Base-by-base conservation (phyloP, 768 basidiomycete genomes). In the Leccinellum rugosiceps region DNA sequence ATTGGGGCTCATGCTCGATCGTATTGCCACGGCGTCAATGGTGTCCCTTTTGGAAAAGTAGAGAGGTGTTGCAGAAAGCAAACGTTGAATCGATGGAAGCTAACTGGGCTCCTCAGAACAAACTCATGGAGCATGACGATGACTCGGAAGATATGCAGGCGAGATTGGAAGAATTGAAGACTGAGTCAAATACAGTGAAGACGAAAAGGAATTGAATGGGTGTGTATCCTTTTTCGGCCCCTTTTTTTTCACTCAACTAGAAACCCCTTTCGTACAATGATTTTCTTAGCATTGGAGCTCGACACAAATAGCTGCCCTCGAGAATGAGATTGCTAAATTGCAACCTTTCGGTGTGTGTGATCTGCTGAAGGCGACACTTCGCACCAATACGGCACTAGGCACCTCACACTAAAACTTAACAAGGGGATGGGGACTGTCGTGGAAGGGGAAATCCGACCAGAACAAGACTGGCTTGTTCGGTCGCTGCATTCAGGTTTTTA, bases 171-270 rank as follows among this genome's bases (percentile, higher is more conserved):
- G 92, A 97, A 68, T 71, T 88, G 60, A 77, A 81, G 60, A 82
- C 77, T 13, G 94, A 97, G 71, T 77, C 97, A 9, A 85, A 78
- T 13, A 80, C 87, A 6, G 86, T 89, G 6, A 90, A 92, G 94
- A 97, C 65, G 94, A 98, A 73, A 97, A 98, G 74, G 95, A 98
- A 65, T 73, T 96, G 61, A 79, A 26, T 26, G 91, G 48, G 91
- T 91, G 57, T 11, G 63, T 74, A 63, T 48, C 3, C 2, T 43
- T 56, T 19, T 44, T 55, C 41, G 8, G 59, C 32, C 50, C 51
- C 35, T 55, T 58, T 47, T 13, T 57, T 54, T 9, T n/a, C 28
- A 50, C 52, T 50, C 19, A 35, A 21, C 44, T 58, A 57, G 38
- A 30, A 17, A 3, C 10, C 31, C 9, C 15, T 11, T 25, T 50